Evolutionary conservation across 2,329 filamentous ascomycete genomes (phyloP).

Genomic region (Emmonsiellopsis sp.): DNA sequence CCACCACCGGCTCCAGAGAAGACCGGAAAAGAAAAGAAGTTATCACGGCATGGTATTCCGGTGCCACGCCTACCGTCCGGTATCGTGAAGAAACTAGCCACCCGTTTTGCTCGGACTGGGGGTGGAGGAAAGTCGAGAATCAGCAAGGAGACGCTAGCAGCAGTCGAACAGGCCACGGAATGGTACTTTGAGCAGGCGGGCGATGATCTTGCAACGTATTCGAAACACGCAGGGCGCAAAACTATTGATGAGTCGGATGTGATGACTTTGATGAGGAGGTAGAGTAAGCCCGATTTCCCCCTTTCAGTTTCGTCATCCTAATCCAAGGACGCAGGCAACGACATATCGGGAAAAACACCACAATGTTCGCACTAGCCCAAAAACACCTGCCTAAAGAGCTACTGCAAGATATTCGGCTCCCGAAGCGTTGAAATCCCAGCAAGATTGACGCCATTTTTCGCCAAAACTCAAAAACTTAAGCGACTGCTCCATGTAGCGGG

Average conservation of each 20-base stretch:
- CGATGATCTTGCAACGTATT: slow-evolving; percentile 70
- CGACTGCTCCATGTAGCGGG: slow-evolving; percentile 6
- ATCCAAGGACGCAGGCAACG: slow-evolving; percentile 56
- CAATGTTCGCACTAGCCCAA: slow-evolving; percentile 76
- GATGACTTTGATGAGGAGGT: slow-evolving; percentile 75
- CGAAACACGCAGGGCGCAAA: slow-evolving; percentile 71
- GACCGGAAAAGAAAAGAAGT: slow-evolving; percentile 41
- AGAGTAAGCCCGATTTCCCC: slow-evolving; percentile 26
- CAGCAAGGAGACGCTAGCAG: slow-evolving; percentile 62
- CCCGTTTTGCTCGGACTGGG: slow-evolving; percentile 59
- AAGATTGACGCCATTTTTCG: neutral
- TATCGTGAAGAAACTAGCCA: slow-evolving; percentile 59
- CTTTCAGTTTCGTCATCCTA: slow-evolving; percentile 18
- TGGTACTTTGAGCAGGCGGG: slow-evolving; percentile 88
- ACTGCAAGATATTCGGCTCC: slow-evolving; percentile 59
- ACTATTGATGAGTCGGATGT: slow-evolving; percentile 82
- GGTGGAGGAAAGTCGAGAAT: slow-evolving; percentile 60
- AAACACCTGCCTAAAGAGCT: slow-evolving; percentile 73
- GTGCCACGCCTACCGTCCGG: slow-evolving; percentile 66
- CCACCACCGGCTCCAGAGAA: slow-evolving; percentile 24
- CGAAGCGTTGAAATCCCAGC: slow-evolving; percentile 5
- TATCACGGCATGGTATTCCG: slow-evolving; percentile 63
- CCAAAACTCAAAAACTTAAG: slow-evolving; percentile 30
- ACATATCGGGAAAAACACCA: slow-evolving; percentile 60
- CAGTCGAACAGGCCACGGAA: slow-evolving; percentile 71